Base-by-base conservation (phyloP, 108 stramenopile species). In the Nannochloropsis gaditana region DNA sequence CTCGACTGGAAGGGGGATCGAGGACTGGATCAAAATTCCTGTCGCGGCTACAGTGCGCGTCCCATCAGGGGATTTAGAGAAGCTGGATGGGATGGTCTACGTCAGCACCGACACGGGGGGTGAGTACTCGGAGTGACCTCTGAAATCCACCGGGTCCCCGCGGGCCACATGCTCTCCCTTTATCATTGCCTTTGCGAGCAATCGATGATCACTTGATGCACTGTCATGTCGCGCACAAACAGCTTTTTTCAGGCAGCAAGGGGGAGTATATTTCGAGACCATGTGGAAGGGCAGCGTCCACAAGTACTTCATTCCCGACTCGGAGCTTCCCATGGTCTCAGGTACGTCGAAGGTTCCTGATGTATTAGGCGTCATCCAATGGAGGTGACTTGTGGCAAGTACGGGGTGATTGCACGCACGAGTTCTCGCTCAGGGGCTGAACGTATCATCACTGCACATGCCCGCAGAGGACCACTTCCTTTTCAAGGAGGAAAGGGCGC, bases 291-390 rank as follows among this genome's bases (percentile, higher is more conserved):
- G 59, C n/a, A n/a, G 59, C 59, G 59, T 73, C 19, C n/a, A 15
- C 59, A 73, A 73, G 59, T 73, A n/a, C 0, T 73, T 73, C n/a
- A 8, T 73, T 8, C 5, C 59, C 6, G 59, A 73, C 59, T 73
- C 59, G 59, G 59, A 73, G 59, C 59, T 73, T 3, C 59, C 59
- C 59, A 73, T 73, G 59, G n/a, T 73, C n/a, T 73, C 59, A n/a
- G 59, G 59, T 73, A 73, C n/a, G 59, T 73, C 15, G 15, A 73
- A 0, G 31, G 31, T 31, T 31, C 31, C 31, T 31, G 31, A 31
- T 31, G 31, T 31, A 31, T 31, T 31, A 31, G 31, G 31, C 31
- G 31, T 31, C 31, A 31, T 1, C 31, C 31, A 31, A 31, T 31
- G 31, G 31, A 31, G 31, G 31, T 1, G 31, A 31, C 31, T 31